Evolutionary conservation across 352 stramenopile genomes (phyloP), one percentile per base, ranked within the genome.

Genomic region (Blastocystis sp.): DNA sequence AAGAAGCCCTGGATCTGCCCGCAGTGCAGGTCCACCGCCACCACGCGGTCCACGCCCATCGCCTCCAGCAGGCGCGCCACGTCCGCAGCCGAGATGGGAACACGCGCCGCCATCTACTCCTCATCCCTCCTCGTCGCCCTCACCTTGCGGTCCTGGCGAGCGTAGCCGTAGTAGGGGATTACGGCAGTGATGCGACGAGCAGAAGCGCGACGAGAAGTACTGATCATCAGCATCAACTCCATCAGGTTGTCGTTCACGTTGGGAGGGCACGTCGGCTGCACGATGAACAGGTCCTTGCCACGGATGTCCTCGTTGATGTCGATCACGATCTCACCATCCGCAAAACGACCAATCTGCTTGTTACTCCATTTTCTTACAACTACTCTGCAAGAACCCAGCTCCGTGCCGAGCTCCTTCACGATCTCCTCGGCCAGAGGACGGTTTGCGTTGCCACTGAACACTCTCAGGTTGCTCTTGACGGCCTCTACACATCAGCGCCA

Each of bases 221-320:
- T 98, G 41, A 93, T 92, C 94, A 98, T 97, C 34, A 98, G 93
- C 91, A 98, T 91, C 74, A 99, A 91, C 92, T 99, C 97, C 96
- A 99, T 98, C 1, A 99, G 92, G 91, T 98, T 98, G 91, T 99
- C 96, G 91, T 99, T 99, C 81, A 99, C 96, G 53, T 96, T 96
- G 86, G 96, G 91, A 28, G 93, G 93, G 91, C 96, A 99, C 48
- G 97, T 99, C 7, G 97, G 96, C 92, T 99, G 97, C 64, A 99
- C 95, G 89, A 99, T 98, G 92, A 99, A 99, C 84, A 98, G 95
- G 92, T 99, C 96, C 90, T 99, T 98, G 82, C 97, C 97, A 84
- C 96, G 95, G 89, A 99, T 96, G 91, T 98, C 98, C 90, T 99
- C 96, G 90, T 99, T 95, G 88, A 99, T 96, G 92, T 98, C 97